A percentile compares a stretch with the other conserved stretches of the same genome.
Evolutionary conservation across 2,329 filamentous ascomycete species (phyloP).

Genomic region (Neocucurbitaria cava): DNA sequence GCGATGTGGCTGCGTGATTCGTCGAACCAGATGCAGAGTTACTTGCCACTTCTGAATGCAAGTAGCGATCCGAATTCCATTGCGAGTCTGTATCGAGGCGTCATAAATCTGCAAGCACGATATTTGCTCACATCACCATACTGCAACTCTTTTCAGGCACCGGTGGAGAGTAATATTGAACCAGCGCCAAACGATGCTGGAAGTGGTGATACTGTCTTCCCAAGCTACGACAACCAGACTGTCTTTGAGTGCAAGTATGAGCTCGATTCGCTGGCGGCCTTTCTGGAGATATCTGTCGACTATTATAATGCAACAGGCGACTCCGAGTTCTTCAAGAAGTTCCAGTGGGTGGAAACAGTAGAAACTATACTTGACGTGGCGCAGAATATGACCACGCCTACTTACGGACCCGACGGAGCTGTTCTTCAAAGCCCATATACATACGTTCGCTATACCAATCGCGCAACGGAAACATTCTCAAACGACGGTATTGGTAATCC

Average conservation of each 20-base stretch:
- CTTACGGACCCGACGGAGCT: conserved; percentile 55
- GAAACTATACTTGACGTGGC: conserved; percentile 55
- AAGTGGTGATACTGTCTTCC: conserved; percentile 52
- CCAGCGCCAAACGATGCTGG: conserved; percentile 49
- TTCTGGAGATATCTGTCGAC: conserved; percentile 57
- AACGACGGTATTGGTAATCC: conserved; percentile 63
- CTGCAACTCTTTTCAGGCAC: conserved; percentile 62
- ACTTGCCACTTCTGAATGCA: conserved; percentile 66
- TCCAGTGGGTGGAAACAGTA: conserved; percentile 56
- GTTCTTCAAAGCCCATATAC: conserved; percentile 55
- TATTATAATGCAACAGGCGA: conserved; percentile 60
- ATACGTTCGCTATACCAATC: conserved; percentile 52
- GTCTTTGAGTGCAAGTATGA: conserved; percentile 64
- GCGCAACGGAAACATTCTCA: conserved; percentile 56
- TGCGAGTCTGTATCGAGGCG: conserved; percentile 71
- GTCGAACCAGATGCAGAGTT: conserved; percentile 75
- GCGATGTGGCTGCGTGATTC: conserved; percentile 63
- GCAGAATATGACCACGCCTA: conserved; percentile 56
- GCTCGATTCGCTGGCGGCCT: conserved; percentile 60
- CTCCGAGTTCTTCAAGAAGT: conserved; percentile 55
- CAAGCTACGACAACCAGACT: conserved; percentile 50
- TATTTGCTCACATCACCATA: conserved; percentile 68
- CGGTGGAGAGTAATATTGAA: conserved; percentile 54
- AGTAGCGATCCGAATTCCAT: conserved; percentile 64
- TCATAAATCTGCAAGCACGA: conserved; percentile 74